These are phyloP conservation scores for Euryodendron excelsum DNA, from an alignment of 148 eudicot genomes.

Conservation along the genomic window DNA sequence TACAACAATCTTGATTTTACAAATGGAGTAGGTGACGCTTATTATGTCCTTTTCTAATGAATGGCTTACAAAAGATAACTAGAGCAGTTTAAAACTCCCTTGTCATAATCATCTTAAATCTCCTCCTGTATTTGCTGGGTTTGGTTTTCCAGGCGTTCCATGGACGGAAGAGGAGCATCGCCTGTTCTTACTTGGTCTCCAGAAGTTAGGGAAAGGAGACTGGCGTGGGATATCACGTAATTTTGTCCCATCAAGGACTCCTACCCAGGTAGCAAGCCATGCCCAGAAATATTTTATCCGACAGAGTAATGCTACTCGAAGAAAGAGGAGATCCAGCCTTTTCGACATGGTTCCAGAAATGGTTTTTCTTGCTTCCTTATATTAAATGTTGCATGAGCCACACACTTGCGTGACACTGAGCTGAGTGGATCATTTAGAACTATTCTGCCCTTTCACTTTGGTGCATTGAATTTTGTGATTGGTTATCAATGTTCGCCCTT, in stretches of 20 bases:
- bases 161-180: slow-evolving; percentile 97
- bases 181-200: slow-evolving; percentile 74
- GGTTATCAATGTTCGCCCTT: background rate
- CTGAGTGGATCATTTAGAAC: background rate
- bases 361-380: slow-evolving; percentile 27
- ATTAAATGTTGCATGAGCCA: background rate
- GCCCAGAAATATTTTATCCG: slow-evolving; percentile 88
- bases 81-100: background rate
- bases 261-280: slow-evolving; percentile 95
- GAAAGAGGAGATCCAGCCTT: slow-evolving; percentile 86
- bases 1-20: background rate
- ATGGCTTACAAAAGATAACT: background rate
- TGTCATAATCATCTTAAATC: background rate
- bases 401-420: background rate
- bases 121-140: background rate
- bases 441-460: background rate
- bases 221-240: slow-evolving; percentile 87
- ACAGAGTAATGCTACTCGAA: slow-evolving; percentile 61
- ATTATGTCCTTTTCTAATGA: background rate
- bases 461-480: background rate
- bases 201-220: slow-evolving; percentile 83
- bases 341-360: slow-evolving; percentile 80
- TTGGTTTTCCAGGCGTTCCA: slow-evolving; percentile 55
- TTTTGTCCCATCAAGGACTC: slow-evolving; percentile 76
- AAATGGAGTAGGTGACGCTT: background rate